Percentiles rank a stretch among this genome's conserved stretches.
Conservation (phyloP, 2,329 filamentous ascomycete genomes). For the Colletotrichum sp. region DNA sequence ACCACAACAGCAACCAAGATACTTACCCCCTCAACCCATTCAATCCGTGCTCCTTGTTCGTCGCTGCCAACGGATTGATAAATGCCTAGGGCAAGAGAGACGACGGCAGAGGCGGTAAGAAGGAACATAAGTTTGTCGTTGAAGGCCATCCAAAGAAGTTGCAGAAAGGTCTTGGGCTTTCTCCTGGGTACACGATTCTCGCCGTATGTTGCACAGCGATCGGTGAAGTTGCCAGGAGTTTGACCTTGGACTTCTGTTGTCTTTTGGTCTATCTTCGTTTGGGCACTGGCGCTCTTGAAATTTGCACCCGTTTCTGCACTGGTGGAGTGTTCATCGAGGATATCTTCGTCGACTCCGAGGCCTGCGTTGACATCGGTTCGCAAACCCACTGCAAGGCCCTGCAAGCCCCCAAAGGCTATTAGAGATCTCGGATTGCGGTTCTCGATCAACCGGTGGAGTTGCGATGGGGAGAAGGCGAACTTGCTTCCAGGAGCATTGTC, state of each 20-base stretch:
- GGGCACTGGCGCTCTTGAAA: background rate
- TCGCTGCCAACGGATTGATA: conserved; percentile 59
- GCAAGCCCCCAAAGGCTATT: background rate
- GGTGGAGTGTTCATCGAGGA: background rate
- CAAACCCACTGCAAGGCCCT: background rate
- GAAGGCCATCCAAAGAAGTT: conserved; percentile 39
- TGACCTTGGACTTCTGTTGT: background rate
- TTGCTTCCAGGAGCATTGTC: background rate
- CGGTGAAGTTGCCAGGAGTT: background rate
- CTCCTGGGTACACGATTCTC: background rate
- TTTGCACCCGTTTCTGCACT: background rate
- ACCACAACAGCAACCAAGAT: conserved; percentile 60
- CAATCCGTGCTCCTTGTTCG: conserved; percentile 40
- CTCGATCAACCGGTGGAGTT: background rate
- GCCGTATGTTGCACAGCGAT: background rate
- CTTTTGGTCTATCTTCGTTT: background rate
- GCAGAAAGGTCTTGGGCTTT: background rate
- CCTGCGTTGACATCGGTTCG: background rate
- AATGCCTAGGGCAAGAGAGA: conserved; percentile 62
- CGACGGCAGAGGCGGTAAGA: conserved; percentile 60
- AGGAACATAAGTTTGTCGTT: conserved; percentile 67
- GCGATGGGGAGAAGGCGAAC: background rate
- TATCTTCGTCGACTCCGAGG: background rate
- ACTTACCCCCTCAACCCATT: conserved; percentile 62
- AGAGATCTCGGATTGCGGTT: background rate